Conservation (phyloP, 2,329 filamentous ascomycete species). For the Verticillium dahliae region DNA sequence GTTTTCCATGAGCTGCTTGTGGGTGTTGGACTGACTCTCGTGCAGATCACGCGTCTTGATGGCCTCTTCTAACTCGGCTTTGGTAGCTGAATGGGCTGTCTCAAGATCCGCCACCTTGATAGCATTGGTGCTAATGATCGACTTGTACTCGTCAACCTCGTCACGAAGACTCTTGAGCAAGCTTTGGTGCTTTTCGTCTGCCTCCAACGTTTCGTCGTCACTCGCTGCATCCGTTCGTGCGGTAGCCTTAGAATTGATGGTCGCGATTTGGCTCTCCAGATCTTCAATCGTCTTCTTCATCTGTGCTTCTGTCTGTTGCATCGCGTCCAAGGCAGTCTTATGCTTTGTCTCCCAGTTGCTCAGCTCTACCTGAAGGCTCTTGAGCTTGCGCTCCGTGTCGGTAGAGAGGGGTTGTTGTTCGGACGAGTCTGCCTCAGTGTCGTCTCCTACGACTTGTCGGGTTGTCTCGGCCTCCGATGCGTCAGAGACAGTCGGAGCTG, state of each 20-base stretch:
- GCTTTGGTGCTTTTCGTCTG: conserved; percentile 49
- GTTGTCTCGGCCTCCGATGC: conserved; percentile 20
- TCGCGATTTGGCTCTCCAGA: conserved; percentile 55
- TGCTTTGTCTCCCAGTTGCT: conserved; percentile 72
- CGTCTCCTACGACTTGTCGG: neutral
- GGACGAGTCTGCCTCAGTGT: conserved; percentile 16
- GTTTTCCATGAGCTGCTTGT: conserved; percentile 40
- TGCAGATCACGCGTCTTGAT: conserved; percentile 51
- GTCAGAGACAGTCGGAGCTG: conserved; percentile 2
- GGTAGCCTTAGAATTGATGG: conserved; percentile 45
- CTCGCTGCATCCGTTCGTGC: conserved; percentile 31
- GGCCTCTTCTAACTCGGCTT: conserved; percentile 62
- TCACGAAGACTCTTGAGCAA: conserved; percentile 57
- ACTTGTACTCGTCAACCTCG: conserved; percentile 73
- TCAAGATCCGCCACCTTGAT: conserved; percentile 69
- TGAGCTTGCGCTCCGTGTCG: conserved; percentile 29
- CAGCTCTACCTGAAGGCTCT: conserved; percentile 64
- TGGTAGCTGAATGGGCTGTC: conserved; percentile 59
- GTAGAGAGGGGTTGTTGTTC: conserved; percentile 33
- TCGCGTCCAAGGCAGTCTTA: conserved; percentile 58
- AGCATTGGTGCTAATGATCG: conserved; percentile 62
- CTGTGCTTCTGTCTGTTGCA: conserved; percentile 66
- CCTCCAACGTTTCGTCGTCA: conserved; percentile 39
- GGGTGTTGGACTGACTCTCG: conserved; percentile 33
- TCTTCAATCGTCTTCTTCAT: conserved; percentile 67